Base-by-base conservation (phyloP, 352 stramenopile species). In the Globisporangium splendens region DNA sequence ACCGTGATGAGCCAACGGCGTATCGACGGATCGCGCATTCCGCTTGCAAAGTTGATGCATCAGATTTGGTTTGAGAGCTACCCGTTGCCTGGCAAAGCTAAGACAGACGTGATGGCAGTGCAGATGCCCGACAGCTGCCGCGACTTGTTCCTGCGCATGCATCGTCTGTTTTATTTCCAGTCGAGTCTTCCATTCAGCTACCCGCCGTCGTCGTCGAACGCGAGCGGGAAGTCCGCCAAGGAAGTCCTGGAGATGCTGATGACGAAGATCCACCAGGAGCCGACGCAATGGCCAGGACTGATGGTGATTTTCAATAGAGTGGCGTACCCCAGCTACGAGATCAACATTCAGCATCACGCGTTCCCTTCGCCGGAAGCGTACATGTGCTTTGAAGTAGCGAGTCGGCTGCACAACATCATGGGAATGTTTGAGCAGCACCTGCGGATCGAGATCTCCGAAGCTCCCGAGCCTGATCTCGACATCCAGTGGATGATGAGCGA, bases 221-320 rank as follows among this genome's bases (percentile, higher is more conserved):
- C 58, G 10, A 66, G 54, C 15, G 11, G 56, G 20, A 59, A 68
- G 39, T 50, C 68, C 31, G 44, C 63, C 11, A 49, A 46, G 11
- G 58, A 67, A 10, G 28, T 79, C 0, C 50, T 85, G 41, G 56
- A 43, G 7, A 17, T 69, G 48, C 73, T 71, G 10, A 43, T 56
- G 17, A 49, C 63, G 14, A 79, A 72, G 38, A n/a, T 78, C 20
- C 56, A 69, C 0, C 57, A 82, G 22, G 72, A 87, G 31, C 66
- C 76, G 20, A 82, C 67, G n/a, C 70, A 79, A 46, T 92, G 82
- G 84, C 84, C 84, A 6, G 84, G 84, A 0, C 52, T 94, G 33
- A 72, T 94, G 53, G 77, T 86, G 18, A 75, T 81, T 44, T 92
- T 93, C 63, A 80, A 81, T 42, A 88, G 89, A 59, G 57, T 86